Conservation (phyloP, 2,329 filamentous ascomycete species). For the Colletotrichum sp. region DNA sequence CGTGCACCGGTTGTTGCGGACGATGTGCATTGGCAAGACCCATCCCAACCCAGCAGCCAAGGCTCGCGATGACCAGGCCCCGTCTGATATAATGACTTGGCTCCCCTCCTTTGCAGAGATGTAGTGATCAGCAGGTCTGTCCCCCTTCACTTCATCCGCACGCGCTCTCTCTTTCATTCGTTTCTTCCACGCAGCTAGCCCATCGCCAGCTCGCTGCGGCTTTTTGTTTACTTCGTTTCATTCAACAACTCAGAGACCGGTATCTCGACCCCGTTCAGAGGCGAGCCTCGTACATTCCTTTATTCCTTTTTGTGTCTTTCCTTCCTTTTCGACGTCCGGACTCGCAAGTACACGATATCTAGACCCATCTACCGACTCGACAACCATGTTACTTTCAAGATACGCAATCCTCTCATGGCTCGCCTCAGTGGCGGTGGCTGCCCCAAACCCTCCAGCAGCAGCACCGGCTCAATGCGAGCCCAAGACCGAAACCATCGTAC, state of each 20-base stretch:
- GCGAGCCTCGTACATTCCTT: constrained; percentile 20
- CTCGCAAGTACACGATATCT: neutral
- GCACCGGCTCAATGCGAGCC: neutral
- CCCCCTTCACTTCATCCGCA: constrained; percentile 10
- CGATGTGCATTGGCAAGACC: neutral
- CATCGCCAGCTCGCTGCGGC: neutral
- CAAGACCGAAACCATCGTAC: constrained; percentile 14
- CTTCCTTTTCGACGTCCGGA: neutral
- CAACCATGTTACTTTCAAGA: constrained; percentile 1
- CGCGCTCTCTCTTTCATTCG: constrained; percentile 6
- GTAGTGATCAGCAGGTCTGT: constrained; percentile 19
- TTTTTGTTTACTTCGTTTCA: constrained; percentile 10
- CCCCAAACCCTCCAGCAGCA: constrained; percentile 7
- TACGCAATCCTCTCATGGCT: constrained; percentile 12
- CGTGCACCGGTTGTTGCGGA: constrained; percentile 5
- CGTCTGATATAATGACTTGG: constrained; percentile 18
- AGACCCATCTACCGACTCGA: neutral
- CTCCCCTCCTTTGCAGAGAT: neutral
- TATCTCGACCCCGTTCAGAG: constrained; percentile 21
- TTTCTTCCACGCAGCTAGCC: constrained; percentile 7
- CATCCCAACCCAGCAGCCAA: constrained; percentile 5
- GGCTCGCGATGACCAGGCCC: neutral
- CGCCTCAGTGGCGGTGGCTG: constrained; percentile 1
- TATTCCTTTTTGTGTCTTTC: constrained; percentile 2
- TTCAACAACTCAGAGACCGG: constrained; percentile 16